A percentile compares a stretch with the other conserved stretches of the same genome.
These are phyloP conservation scores for Lasiosphaeria ovina DNA, from an alignment of 495 filamentous ascomycete species.

Conservation along the genomic window DNA sequence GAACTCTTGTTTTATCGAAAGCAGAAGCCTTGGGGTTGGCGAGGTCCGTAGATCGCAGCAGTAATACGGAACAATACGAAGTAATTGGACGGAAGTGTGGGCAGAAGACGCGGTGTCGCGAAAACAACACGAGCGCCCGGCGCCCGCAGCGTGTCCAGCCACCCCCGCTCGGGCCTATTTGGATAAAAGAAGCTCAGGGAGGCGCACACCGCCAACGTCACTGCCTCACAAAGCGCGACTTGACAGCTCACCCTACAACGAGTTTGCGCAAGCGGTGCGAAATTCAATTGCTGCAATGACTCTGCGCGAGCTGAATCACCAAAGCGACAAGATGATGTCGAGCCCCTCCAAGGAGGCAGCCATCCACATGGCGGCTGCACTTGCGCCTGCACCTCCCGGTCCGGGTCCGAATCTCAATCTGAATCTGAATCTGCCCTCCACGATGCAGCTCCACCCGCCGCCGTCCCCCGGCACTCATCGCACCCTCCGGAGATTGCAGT, in stretches of 20 bases:
- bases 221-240: too few relatives aligned
- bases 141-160: background rate
- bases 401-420: slow-evolving; percentile 8
- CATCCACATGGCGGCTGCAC: background rate
- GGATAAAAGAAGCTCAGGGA: slow-evolving; percentile 7
- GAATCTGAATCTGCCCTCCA: slow-evolving; percentile 22
- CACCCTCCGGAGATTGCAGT: slow-evolving; percentile 54
- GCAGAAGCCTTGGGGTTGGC: too few relatives aligned
- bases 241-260: too few relatives aligned
- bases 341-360: slow-evolving; percentile 36
- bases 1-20: too few relatives aligned
- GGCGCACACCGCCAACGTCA: background rate
- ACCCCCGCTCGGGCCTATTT: slow-evolving; percentile 14
- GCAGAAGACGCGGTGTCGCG: slow-evolving; percentile 22
- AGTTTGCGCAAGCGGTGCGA: too few relatives aligned
- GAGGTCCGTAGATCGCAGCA: too few relatives aligned
- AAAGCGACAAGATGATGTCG: slow-evolving; percentile 37
- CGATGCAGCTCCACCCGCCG: slow-evolving; percentile 33
- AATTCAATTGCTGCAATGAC: slow-evolving; percentile 15
- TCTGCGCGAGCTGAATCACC: slow-evolving; percentile 21
- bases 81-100: slow-evolving; percentile 2
- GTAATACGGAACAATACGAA: too few relatives aligned
- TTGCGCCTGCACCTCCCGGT: background rate
- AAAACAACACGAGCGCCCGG: slow-evolving; percentile 25
- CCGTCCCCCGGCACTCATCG: slow-evolving; percentile 39